Base-by-base conservation (phyloP, 306 rosid genomes). In the Lathyrus tuberosus region DNA sequence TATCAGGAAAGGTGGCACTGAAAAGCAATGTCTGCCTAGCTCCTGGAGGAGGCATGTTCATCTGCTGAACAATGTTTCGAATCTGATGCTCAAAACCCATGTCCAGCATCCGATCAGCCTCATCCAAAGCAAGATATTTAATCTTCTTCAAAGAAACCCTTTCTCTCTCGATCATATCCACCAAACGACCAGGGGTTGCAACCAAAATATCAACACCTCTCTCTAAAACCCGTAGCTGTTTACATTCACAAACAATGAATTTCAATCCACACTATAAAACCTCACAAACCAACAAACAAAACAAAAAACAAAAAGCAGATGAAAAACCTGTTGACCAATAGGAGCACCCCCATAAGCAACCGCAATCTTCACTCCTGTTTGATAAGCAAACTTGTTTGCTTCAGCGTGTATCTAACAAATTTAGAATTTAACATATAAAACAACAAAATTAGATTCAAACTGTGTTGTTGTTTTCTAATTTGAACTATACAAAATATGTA, bases 11-110 rank as follows among this genome's bases (percentile, higher is more conserved):
- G 0, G 97, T 91, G n/a, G 97, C 97, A 70, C 96, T 91, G 43
- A 88, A 91, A 35, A 91, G 80, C 97, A 91, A 65, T 0, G 97
- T 91, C 59, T 91, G 97, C 38, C 97, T 82, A 54, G 10, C 58
- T 58, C 96, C 91, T 0, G 86, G 86, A 0, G 81, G 83, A 62
- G 97, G 96, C 97, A 91, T 91, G 49, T 85, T 78, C 89, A 85
- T 84, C 73, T 84, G 85, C 71, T 89, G 72, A 62, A 91, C 97
- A 57, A 89, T 91, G 67, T 84, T 87, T 2, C 97, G 85, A 13
- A 91, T 87, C 74, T 89, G 97, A 49, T 83, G 97, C 75, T 91
- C 97, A 78, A 91, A 91, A 4, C 97, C 97, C 96, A 91, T 91
- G 70, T 91, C 96, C 67, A 91, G 70, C 97, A 91, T 91, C 15